Percentiles rank a stretch among this genome's conserved stretches.
Conservation (phyloP, 352 stramenopile genomes). For the Phytophthora foliorum region DNA sequence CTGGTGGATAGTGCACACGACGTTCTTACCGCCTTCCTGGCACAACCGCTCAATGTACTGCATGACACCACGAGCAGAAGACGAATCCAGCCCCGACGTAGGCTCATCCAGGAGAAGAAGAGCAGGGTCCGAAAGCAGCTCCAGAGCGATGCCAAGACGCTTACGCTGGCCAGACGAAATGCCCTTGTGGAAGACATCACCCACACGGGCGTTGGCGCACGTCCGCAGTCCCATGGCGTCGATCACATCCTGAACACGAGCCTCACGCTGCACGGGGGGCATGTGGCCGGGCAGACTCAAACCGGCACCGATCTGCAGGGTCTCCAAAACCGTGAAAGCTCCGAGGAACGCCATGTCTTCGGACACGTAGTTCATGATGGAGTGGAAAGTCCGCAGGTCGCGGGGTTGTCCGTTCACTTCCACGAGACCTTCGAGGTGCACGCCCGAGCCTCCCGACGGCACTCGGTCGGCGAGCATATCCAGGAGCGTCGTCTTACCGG, state of each 20-base stretch:
- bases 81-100: conserved; percentile 93
- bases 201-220: conserved; percentile 74
- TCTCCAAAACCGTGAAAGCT: conserved; percentile 81
- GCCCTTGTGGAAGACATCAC: conserved; percentile 89
- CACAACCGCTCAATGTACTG: conserved; percentile 69
- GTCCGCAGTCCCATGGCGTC: conserved; percentile 77
- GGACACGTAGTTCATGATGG: conserved; percentile 77
- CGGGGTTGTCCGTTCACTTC: conserved; percentile 69
- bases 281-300: conserved; percentile 66
- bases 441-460: conserved; percentile 32
- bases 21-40: conserved; percentile 71
- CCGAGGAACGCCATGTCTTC: conserved; percentile 76
- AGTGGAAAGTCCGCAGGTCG: conserved; percentile 55
- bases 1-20: conserved; percentile 91
- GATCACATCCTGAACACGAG: conserved; percentile 76
- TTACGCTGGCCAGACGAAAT: conserved; percentile 93
- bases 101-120: conserved; percentile 97
- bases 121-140: conserved; percentile 95
- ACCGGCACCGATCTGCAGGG: conserved; percentile 71
- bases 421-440: conserved; percentile 59
- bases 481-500: conserved; percentile 75
- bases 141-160: conserved; percentile 94
- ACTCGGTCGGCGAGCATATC: conserved; percentile 75
- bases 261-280: conserved; percentile 52
- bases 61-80: conserved; percentile 92